Evolutionary conservation across 192 early-diverging fungal genomes (phyloP).

Genomic region (Oehlia diaphana): DNA sequence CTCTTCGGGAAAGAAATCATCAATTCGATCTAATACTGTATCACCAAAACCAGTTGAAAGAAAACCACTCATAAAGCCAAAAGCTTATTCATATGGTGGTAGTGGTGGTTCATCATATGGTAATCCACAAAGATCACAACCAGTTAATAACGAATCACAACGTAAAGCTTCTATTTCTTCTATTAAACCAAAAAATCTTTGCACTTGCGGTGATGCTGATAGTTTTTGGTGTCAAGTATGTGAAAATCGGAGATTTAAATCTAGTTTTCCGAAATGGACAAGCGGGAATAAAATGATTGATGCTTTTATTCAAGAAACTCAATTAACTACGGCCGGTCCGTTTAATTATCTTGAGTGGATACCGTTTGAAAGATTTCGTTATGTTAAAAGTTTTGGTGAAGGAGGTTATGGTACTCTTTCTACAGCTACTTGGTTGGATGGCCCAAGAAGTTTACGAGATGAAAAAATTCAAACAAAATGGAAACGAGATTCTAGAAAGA

Average conservation of each 20-base stretch:
- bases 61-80: not conserved
- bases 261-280: constrained; percentile 10
- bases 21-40: not conserved
- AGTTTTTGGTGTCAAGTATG: constrained; percentile 15
- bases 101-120: not conserved
- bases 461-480: constrained; percentile 1
- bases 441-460: constrained; percentile 12
- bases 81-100: not conserved
- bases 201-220: constrained; percentile 11
- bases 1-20: not conserved
- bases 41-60: not conserved
- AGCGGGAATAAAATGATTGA: constrained; percentile 24
- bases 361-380: constrained; percentile 14
- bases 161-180: not conserved
- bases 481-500: not conserved
- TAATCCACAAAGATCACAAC: not conserved
- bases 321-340: constrained; percentile 13
- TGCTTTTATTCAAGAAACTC: constrained; percentile 21
- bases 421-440: constrained; percentile 15
- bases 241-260: not conserved
- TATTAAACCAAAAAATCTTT: not conserved
- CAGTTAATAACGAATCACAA: not conserved
- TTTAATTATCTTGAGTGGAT: constrained; percentile 25
- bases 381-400: not conserved
- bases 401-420: constrained; percentile 20